Evolutionary conservation across 495 filamentous ascomycete species (phyloP), one percentile per base, ranked within the genome.

Genomic region (Penicillium desertorum): DNA sequence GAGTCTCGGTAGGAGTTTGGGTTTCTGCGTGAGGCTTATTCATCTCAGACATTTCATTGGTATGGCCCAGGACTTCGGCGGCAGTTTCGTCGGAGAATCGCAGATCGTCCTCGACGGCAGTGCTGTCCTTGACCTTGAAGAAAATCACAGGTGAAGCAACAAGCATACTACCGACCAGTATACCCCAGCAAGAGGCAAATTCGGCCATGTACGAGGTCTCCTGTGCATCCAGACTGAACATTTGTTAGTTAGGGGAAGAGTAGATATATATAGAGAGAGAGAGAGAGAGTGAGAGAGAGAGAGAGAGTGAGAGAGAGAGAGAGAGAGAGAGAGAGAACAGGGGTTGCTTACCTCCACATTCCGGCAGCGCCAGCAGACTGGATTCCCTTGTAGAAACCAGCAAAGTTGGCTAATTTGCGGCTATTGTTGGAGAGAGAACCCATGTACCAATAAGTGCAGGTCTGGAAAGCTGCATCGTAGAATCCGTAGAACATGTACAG

Each of bases 321-420:
- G 23, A 5, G 7, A 23, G 9, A 41, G 4, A 45, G 14, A 71
- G 11, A 25, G 52, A 17, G 7, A 27, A 3, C 23, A 32, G 11
- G 10, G 45, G 20, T 20, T 19, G 67, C 70, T 65, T 72, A 77
- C 76, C 86, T 80, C 89, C 88, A 96, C 66, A 88, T 89, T 46
- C 93, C 82, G n/a, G 91, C 92, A 7, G 86, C 85, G 58, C 91
- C 93, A n/a, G 90, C 91, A 29, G 90, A 94, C 73, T 97, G 93
- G 63, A 98, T 89, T n/a, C 90, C 90, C 68, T 96, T 96, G 82
- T 96, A 96, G 79, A 93, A 96, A 52, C 93, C 93, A 32, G 91
- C 86, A 64, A 94, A 89, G 77, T 96, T 96, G 74, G 93, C 93
- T 20, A 93, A 81, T 66, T 92, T 95, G 66, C 92, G 89, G 59